phyloP scores from a whole-genome alignment of 2,329 filamentous ascomycete species.

The Exophiala sp. region DNA sequence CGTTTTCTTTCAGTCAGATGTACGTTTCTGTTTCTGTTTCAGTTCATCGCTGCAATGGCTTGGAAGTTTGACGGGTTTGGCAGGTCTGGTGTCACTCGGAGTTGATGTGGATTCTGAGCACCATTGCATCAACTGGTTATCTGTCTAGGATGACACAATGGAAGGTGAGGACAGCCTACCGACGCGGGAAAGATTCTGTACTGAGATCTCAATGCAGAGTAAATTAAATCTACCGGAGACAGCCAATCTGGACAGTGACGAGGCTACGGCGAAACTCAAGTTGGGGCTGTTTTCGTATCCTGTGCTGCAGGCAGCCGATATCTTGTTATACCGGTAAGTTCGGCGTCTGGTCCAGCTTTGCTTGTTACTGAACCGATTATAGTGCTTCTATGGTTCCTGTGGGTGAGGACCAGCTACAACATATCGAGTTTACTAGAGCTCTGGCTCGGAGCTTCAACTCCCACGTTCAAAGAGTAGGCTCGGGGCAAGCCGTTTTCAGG shows the following conservation, averaged over 20 bases:
- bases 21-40: slow-evolving; percentile 38
- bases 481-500: slow-evolving; percentile 47
- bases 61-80: too few species aligned
- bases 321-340: slow-evolving; percentile 69
- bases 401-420: slow-evolving; percentile 89
- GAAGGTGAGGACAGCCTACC: slow-evolving; percentile 58
- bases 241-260: slow-evolving; percentile 52
- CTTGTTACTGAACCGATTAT: slow-evolving; percentile 9
- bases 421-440: slow-evolving; percentile 86
- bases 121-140: slow-evolving; percentile 84
- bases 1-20: slow-evolving; percentile 76
- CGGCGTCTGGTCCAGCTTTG: not conserved
- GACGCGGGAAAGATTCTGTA: not conserved
- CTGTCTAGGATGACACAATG: slow-evolving; percentile 98
- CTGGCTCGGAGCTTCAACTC: slow-evolving; percentile 84
- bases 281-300: slow-evolving; percentile 93
- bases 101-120: slow-evolving; percentile 95
- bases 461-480: slow-evolving; percentile 44
- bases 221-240: slow-evolving; percentile 63
- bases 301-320: slow-evolving; percentile 89
- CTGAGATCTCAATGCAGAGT: slow-evolving; percentile 46
- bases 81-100: slow-evolving; percentile 74
- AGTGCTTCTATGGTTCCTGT: slow-evolving; percentile 92
- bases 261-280: slow-evolving; percentile 61
- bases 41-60: slow-evolving; percentile 1